phyloP scores from a whole-genome alignment of 1,284 basidiomycete species.

The Retiboletus flavoniger region DNA sequence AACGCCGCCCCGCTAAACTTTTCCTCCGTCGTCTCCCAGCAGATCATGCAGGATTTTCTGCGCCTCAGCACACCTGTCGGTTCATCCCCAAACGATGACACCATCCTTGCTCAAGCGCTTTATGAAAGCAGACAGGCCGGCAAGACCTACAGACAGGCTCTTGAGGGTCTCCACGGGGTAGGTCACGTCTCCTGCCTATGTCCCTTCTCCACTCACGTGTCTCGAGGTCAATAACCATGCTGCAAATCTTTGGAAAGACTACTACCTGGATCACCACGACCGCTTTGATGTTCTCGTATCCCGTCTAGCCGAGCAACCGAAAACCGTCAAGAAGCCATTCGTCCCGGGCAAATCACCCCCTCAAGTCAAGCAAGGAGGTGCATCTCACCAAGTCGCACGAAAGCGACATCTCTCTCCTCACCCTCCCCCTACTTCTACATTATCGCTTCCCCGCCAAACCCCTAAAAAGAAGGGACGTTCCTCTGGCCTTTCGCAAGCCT shows the following conservation, averaged over 20 bases:
- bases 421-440: neutral
- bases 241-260: slow-evolving; percentile 64
- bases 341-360: slow-evolving; percentile 28
- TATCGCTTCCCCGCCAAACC: slow-evolving; percentile 5
- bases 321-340: slow-evolving; percentile 50
- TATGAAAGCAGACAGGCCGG: slow-evolving; percentile 35
- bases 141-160: slow-evolving; percentile 41
- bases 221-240: slow-evolving; percentile 47
- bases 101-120: slow-evolving; percentile 48
- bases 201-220: slow-evolving; percentile 3
- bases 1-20: slow-evolving; percentile 21
- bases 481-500: slow-evolving; percentile 16
- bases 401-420: slow-evolving; percentile 27
- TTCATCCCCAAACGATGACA: slow-evolving; percentile 49
- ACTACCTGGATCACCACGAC: slow-evolving; percentile 64
- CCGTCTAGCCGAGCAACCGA: slow-evolving; percentile 30
- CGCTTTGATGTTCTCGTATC: slow-evolving; percentile 53
- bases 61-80: slow-evolving; percentile 56
- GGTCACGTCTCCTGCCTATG: slow-evolving; percentile 13
- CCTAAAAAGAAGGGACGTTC: slow-evolving; percentile 16
- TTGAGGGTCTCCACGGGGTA: slow-evolving; percentile 45
- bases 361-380: slow-evolving; percentile 13
- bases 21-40: slow-evolving; percentile 43
- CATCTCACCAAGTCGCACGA: slow-evolving; percentile 29
- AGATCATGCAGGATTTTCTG: slow-evolving; percentile 53